phyloP scores from a whole-genome alignment of 1,139 yeast species.

The Suhomyces bokatorum region DNA sequence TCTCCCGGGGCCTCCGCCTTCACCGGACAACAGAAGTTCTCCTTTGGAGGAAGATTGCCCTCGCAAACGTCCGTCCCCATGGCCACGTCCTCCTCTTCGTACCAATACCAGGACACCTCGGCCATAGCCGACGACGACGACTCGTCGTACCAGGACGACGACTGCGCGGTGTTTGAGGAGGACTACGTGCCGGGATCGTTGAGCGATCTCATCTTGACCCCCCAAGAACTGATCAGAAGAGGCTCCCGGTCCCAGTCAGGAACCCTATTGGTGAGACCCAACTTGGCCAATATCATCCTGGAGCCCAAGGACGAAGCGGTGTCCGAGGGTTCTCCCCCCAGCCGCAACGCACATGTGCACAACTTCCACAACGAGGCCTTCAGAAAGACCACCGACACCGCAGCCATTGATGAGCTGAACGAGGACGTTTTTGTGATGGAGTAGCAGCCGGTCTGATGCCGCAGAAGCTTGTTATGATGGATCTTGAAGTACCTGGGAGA shows the following conservation, averaged over 20 bases:
- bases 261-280: slow-evolving; percentile 42
- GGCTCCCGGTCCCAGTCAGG: slow-evolving; percentile 59
- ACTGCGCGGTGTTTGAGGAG: slow-evolving; percentile 50
- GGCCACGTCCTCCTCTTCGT: slow-evolving; percentile 2
- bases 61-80: slow-evolving; percentile 6
- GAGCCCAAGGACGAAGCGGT: slow-evolving; percentile 5
- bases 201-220: slow-evolving; percentile 69
- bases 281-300: slow-evolving; percentile 17
- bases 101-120: slow-evolving; percentile 17
- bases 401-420: slow-evolving; percentile 8
- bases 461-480: not conserved
- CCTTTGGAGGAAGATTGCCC: slow-evolving; percentile 7
- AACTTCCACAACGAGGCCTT: slow-evolving; percentile 15
- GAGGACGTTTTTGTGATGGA: slow-evolving; percentile 43
- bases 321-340: not conserved
- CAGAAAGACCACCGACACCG: slow-evolving; percentile 9
- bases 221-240: slow-evolving; percentile 69
- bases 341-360: not conserved
- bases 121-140: slow-evolving; percentile 23
- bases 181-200: slow-evolving; percentile 79
- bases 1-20: slow-evolving; percentile 7
- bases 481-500: too few relatives aligned
- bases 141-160: slow-evolving; percentile 14
- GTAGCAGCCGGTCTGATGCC: slow-evolving; percentile 12
- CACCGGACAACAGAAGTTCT: slow-evolving; percentile 5